Conservation (phyloP, 441 rosid species). For the Manihot esculenta region DNA sequence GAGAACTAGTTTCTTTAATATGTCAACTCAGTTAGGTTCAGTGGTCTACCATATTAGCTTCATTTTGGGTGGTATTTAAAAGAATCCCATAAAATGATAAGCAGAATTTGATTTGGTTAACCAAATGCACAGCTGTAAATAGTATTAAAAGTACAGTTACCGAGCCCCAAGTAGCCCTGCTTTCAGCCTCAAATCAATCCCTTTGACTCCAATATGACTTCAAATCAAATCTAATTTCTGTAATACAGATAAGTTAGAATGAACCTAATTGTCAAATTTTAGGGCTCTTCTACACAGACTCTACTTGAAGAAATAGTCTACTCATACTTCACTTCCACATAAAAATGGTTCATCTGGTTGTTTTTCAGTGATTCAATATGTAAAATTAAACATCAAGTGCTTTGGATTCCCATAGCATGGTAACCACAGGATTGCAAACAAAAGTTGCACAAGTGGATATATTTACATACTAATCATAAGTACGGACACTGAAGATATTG, state of each 20-base stretch:
- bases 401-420: not conserved
- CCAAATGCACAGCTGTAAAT: no score
- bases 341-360: not conserved
- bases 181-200: no score
- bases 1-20: not conserved
- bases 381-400: not conserved
- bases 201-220: no score
- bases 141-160: no score
- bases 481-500: not conserved
- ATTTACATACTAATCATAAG: not conserved
- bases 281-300: not conserved
- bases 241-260: no score
- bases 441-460: not conserved
- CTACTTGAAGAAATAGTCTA: slow-evolving; percentile 1
- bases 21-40: not conserved
- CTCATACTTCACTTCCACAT: not conserved
- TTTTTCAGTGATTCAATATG: not conserved
- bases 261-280: not conserved
- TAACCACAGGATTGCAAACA: not conserved
- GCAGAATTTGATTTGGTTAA: no score
- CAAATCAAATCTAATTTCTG: no score
- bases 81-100: no score
- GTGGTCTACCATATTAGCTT: no score
- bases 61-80: no score
- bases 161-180: no score